Base-by-base conservation (phyloP, 441 rosid genomes). In the Erodium moschatum region DNA sequence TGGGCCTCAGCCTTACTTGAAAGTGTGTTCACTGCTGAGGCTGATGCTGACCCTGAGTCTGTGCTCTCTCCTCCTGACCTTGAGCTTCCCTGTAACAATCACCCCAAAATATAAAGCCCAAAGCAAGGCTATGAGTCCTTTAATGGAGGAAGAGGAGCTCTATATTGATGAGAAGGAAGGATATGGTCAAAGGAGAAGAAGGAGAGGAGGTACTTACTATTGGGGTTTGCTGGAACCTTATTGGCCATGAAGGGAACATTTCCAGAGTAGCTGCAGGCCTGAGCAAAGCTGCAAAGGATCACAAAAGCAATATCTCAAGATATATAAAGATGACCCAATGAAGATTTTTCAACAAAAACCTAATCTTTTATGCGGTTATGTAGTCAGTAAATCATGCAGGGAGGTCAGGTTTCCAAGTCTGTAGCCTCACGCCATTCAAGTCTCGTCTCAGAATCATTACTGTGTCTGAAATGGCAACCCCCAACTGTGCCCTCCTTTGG, bases 171-270 rank as follows among this genome's bases (percentile, higher is more conserved):
- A 29, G 31, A 3, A 29, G 3, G 31, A 29, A 29, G 31, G 31
- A 29, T 1, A 29, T 29, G 13, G 27, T 35, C 9, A 7, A 35
- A 20, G 13, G 69, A 74, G 56, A 80, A 74, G 67, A 35, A 35
- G 38, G 38, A 58, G 63, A 83, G 86, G 33, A 70, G 67, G 73
- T 5, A 82, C 83, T 79, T 79, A 89, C 88, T 86, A 85, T 83
- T 73, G 87, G 92, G 79, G 91, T 94, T 71, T 88, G 97, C 70
- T 91, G 96, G 82, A 85, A 85, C 86, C 96, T 94, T 69, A 94
- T 88, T 85, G 99, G 97, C 97, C 97, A 89, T 65, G 99, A 86
- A 81, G 97, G 99, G 86, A 91, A 94, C 94, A 91, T 91, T 81
- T 94, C 99, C 88, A 91, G 92, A 79, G 99, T 87, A 70, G 99